These are phyloP conservation scores for Hemisphaericaspora xylanilytica DNA, from an alignment of 1,139 yeast species.

Conservation along the genomic window DNA sequence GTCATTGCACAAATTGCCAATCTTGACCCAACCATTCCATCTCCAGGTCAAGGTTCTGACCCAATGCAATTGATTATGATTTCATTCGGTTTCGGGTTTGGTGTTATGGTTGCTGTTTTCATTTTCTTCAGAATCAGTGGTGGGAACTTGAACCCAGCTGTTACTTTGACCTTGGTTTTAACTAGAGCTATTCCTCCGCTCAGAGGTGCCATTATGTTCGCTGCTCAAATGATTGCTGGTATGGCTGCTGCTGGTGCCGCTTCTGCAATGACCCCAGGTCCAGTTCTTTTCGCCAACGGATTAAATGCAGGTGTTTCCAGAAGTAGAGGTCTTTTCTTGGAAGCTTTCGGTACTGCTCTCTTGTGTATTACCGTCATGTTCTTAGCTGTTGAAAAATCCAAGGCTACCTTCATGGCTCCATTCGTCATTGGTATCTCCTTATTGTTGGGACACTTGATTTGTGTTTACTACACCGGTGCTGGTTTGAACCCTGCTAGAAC, in stretches of 20 bases:
- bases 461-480: slow-evolving; percentile 86
- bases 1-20: slow-evolving; percentile 85
- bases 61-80: slow-evolving; percentile 76
- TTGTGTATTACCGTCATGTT: slow-evolving; percentile 76
- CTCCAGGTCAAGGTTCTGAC: slow-evolving; percentile 42
- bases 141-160: slow-evolving; percentile 91
- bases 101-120: slow-evolving; percentile 74
- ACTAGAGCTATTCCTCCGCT: slow-evolving; percentile 73
- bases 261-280: slow-evolving; percentile 83
- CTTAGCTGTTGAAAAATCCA: slow-evolving; percentile 81
- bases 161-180: slow-evolving; percentile 66
- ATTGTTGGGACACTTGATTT: slow-evolving; percentile 77
- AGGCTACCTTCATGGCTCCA: slow-evolving; percentile 78
- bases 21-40: slow-evolving; percentile 50
- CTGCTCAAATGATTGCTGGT: slow-evolving; percentile 77
- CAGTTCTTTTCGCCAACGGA: slow-evolving; percentile 66
- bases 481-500: slow-evolving; percentile 92
- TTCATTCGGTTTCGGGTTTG: slow-evolving; percentile 83
- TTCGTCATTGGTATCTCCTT: slow-evolving; percentile 79
- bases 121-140: slow-evolving; percentile 80
- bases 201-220: slow-evolving; percentile 63
- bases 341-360: slow-evolving; percentile 76
- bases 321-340: slow-evolving; percentile 76
- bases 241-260: slow-evolving; percentile 95
- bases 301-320: slow-evolving; percentile 73